Percentiles rank a stretch among this genome's conserved stretches.
Evolutionary conservation across 2,329 filamentous ascomycete genomes (phyloP).

Genomic region (Xylariaceae sp.): DNA sequence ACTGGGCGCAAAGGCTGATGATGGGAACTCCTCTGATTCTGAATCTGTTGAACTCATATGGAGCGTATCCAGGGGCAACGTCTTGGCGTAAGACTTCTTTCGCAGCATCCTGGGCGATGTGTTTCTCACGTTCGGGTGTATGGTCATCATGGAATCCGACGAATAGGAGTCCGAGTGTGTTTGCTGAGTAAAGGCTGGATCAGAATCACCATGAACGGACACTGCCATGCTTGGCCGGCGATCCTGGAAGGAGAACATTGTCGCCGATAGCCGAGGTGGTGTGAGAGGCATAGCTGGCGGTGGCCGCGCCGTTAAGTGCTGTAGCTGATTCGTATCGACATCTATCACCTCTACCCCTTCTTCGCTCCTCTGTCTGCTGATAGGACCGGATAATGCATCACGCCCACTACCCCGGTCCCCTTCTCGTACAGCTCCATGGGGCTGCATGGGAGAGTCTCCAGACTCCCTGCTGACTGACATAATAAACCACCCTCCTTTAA

Average conservation of each 20-base stretch:
- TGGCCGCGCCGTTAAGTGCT: slow-evolving; percentile 35
- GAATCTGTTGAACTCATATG: slow-evolving; percentile 17
- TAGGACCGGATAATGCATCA: slow-evolving; percentile 16
- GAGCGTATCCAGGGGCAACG: slow-evolving; percentile 33
- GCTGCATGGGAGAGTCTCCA: slow-evolving; percentile 14
- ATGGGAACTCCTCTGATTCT: slow-evolving; percentile 21
- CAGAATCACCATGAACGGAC: slow-evolving; percentile 34
- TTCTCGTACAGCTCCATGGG: slow-evolving; percentile 1
- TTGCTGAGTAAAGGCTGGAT: slow-evolving; percentile 43
- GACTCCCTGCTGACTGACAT: slow-evolving; percentile 29
- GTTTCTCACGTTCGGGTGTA: slow-evolving; percentile 21
- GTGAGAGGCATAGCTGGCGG: slow-evolving; percentile 47
- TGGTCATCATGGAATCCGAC: slow-evolving; percentile 22
- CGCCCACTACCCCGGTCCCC: slow-evolving; percentile 6
- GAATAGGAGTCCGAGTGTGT: slow-evolving; percentile 46
- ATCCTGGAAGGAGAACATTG: slow-evolving; percentile 41
- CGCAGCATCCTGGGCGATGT: slow-evolving; percentile 35
- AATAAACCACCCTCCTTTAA: slow-evolving; percentile 23
- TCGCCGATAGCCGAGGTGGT: slow-evolving; percentile 41
- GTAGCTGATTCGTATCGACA: slow-evolving; percentile 28
- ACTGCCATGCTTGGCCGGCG: slow-evolving; percentile 32
- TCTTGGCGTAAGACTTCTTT: slow-evolving; percentile 41
- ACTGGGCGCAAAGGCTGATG: slow-evolving; percentile 39
- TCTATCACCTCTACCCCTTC: slow-evolving; percentile 14
- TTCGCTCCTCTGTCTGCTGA: slow-evolving; percentile 9